Conservation (phyloP, 192 early-diverging fungal genomes). For the Backusella mclennaniae region DNA sequence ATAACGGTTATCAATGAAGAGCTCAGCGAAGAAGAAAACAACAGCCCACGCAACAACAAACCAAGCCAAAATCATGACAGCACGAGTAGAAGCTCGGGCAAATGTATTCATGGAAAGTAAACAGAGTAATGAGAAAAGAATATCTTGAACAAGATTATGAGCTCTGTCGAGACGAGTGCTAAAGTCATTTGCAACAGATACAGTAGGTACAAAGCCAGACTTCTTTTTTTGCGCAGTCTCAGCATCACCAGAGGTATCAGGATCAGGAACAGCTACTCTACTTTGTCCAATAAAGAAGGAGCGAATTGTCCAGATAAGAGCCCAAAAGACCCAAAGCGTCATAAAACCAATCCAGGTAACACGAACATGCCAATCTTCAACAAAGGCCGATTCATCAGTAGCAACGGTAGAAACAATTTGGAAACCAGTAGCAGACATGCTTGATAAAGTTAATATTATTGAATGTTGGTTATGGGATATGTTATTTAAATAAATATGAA, state of each 20-base stretch:
- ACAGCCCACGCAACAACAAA: conserved; percentile 18
- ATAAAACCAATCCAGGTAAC: conserved; percentile 27
- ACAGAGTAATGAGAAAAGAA: conserved; percentile 28
- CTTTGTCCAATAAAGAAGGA: background rate
- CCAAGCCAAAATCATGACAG: conserved; percentile 41
- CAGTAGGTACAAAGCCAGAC: background rate
- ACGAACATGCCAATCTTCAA: conserved; percentile 20
- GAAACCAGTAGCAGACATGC: background rate
- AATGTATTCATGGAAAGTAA: conserved; percentile 37
- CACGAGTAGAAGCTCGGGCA: conserved; percentile 29
- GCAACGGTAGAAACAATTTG: background rate
- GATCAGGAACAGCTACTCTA: background rate
- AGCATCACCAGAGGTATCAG: background rate
- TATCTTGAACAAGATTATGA: conserved; percentile 28
- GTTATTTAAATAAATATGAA: background rate
- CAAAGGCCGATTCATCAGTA: background rate
- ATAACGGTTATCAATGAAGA: conserved; percentile 2
- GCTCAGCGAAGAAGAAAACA: conserved; percentile 10
- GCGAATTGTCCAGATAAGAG: conserved; percentile 12
- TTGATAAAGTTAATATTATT: background rate
- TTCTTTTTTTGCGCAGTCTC: background rate
- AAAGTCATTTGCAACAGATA: background rate
- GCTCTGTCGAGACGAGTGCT: conserved; percentile 20
- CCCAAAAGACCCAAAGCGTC: conserved; percentile 31
- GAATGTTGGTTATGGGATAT: background rate